These are phyloP conservation scores for Talaromyces sp. DNA, from an alignment of 2,329 filamentous ascomycete species.

Conservation along the genomic window DNA sequence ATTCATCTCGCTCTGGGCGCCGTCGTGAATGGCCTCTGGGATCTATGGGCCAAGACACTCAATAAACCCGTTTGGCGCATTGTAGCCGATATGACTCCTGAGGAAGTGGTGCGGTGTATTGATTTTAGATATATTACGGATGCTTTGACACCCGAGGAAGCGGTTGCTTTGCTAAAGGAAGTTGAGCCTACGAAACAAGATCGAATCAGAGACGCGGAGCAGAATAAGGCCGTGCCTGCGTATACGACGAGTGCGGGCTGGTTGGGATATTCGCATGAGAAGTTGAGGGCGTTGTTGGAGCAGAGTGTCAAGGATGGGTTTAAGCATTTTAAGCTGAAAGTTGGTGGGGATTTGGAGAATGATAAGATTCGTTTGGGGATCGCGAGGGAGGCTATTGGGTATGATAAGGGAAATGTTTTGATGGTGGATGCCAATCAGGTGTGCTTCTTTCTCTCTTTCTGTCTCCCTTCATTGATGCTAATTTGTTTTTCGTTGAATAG, in stretches of 20 bases:
- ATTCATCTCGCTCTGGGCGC: conserved; percentile 87
- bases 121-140: conserved; percentile 95
- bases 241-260: conserved; percentile 89
- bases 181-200: conserved; percentile 63
- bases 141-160: conserved; percentile 82
- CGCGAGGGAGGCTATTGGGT: conserved; percentile 74
- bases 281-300: conserved; percentile 69
- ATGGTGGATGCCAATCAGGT: conserved; percentile 93
- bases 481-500: conserved; percentile 23
- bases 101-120: conserved; percentile 81
- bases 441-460: conserved; percentile 17
- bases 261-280: conserved; percentile 85
- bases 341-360: conserved; percentile 66
- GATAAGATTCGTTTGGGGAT: conserved; percentile 67
- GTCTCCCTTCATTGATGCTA: neutral
- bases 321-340: conserved; percentile 85
- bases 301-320: conserved; percentile 75
- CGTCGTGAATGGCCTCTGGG: conserved; percentile 88
- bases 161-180: conserved; percentile 63
- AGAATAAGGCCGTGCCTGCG: conserved; percentile 72
- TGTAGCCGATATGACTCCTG: conserved; percentile 81
- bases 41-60: conserved; percentile 86
- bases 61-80: conserved; percentile 87
- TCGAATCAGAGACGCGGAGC: conserved; percentile 67
- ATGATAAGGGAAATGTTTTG: conserved; percentile 74